Evolutionary conservation across 73 alveolate genomes (phyloP), one percentile per base, ranked within the genome.

Genomic region (Diophrys appendiculata): DNA sequence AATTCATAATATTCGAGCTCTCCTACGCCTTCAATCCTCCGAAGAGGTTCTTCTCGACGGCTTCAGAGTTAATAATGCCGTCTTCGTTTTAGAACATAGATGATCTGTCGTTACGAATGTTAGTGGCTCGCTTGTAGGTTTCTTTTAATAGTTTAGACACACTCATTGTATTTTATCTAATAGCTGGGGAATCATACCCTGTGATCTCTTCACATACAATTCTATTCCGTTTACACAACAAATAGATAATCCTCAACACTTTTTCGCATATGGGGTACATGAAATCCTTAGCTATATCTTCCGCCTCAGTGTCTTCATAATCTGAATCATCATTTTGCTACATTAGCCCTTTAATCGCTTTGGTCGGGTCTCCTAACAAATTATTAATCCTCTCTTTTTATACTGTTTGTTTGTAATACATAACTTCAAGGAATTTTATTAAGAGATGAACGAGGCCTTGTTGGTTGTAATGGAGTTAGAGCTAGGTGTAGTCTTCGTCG

Each of bases 101-200:
- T 23, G 92, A 54, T 55, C 65, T 77, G 55, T 85, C 92, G 18
- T 29, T n/a, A 65, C 53, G 52, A 56, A 85, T 85, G 31, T 27
- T 35, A 0, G 71, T 43, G 22, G 93, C 93, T 33, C 81, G 13
- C 54, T 80, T 86, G 68, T 56, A 86, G 24, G 93, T 33, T 52
- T 86, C 93, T 31, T 79, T 80, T 60, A 86, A 35, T 2, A 86
- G 43, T 43, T 43, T 5, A 43, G 5, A 43, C 60, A 11, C n/a
- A 43, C 18, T 43, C 18, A 43, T 43, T 5, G 18, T 43, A 43
- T 43, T 43, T 5, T 3, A 23, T 60, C n/a, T 8, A 60, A 60
- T 23, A 60, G n/a, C 5, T 60, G 33, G 28, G n/a, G 5, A 60
- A 54, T 86, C 93, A 54, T 43, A 86, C 18, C 67, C 26, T 65